phyloP scores from a whole-genome alignment of 345 rosid species.

The Mercurialis annua region DNA sequence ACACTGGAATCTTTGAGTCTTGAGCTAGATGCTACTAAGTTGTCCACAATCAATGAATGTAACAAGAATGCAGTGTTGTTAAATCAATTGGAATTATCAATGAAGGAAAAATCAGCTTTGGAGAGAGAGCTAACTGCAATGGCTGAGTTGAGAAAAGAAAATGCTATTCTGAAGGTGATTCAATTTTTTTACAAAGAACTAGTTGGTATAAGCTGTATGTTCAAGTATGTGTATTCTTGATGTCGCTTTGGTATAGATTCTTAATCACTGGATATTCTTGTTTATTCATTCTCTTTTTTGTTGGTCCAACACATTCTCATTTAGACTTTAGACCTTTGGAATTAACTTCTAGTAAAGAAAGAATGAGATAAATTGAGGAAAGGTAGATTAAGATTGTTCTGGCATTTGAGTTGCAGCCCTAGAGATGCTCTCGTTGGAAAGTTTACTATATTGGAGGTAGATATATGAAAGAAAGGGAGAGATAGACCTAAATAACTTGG shows the following conservation, averaged over 20 bases:
- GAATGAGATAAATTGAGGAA: background rate
- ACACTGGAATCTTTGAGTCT: slow-evolving; percentile 69
- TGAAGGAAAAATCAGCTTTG: slow-evolving; percentile 69
- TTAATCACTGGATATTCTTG: no score
- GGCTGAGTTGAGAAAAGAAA: slow-evolving; percentile 68
- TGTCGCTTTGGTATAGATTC: background rate
- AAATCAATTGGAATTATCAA: slow-evolving; percentile 70
- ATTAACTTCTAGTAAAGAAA: background rate
- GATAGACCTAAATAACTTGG: no score
- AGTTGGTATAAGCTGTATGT: background rate
- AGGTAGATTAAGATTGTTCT: no score
- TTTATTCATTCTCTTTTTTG: background rate
- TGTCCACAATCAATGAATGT: slow-evolving; percentile 80
- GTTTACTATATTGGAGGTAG: no score
- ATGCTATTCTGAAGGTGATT: slow-evolving; percentile 63
- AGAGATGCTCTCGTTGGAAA: no score
- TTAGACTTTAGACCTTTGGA: background rate
- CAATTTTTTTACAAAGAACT: slow-evolving; percentile 16
- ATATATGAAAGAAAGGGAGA: no score
- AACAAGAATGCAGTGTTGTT: slow-evolving; percentile 82
- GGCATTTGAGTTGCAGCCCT: no score
- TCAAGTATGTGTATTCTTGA: background rate
- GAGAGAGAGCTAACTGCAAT: slow-evolving; percentile 63
- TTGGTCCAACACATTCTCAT: background rate
- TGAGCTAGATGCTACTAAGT: slow-evolving; percentile 89